Evolutionary conservation across 75 land plant species (phyloP).

Genomic region (Chamaecyparis obtusa): DNA sequence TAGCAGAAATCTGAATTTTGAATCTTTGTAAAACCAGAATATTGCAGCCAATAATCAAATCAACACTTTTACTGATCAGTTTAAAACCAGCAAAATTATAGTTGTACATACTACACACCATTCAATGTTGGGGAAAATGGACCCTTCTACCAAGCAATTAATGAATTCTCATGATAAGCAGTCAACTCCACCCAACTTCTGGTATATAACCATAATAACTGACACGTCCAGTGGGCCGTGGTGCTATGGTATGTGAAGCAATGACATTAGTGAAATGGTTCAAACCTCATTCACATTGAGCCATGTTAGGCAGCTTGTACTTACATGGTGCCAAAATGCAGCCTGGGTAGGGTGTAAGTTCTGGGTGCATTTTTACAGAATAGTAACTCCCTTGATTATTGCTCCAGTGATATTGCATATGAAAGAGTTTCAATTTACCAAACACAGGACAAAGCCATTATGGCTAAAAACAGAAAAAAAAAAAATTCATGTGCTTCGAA

Average conservation of each 20-base stretch:
- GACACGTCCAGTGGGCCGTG: background rate
- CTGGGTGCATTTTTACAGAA: background rate
- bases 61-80: background rate
- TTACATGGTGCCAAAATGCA: background rate
- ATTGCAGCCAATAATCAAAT: background rate
- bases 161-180: background rate
- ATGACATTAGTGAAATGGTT: background rate
- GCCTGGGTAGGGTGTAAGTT: background rate
- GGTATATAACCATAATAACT: background rate
- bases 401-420: background rate
- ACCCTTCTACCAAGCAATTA: background rate
- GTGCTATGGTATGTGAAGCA: background rate
- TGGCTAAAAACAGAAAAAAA: background rate
- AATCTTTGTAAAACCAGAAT: background rate
- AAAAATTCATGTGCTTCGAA: background rate
- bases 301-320: background rate
- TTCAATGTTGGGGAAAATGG: background rate
- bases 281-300: background rate
- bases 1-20: background rate
- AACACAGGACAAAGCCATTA: background rate
- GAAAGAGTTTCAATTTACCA: background rate
- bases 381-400: background rate
- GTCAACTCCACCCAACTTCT: background rate
- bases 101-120: background rate
- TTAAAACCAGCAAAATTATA: background rate